These are phyloP conservation scores for Metarhizium brunneum DNA, from an alignment of 2,329 filamentous ascomycete species.

Conservation along the genomic window DNA sequence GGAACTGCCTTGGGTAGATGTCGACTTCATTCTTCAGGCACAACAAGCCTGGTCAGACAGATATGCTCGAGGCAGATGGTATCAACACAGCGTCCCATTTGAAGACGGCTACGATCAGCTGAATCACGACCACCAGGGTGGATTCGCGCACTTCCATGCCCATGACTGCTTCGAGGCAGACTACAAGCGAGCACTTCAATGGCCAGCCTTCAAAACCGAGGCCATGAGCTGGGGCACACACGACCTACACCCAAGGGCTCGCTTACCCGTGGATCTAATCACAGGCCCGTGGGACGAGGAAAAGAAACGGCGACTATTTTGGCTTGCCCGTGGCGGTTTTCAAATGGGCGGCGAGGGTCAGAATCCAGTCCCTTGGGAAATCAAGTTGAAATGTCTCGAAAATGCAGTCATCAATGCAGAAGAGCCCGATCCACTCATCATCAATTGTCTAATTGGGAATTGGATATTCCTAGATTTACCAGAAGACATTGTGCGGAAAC, in stretches of 20 bases:
- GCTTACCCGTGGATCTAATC: constrained; percentile 31
- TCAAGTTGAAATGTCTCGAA: constrained; percentile 25
- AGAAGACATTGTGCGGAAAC: constrained; percentile 17
- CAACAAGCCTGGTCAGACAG: constrained; percentile 37
- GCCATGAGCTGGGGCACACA: constrained; percentile 14
- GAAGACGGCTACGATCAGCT: background rate
- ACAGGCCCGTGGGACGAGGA: constrained; percentile 33
- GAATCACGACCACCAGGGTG: constrained; percentile 14
- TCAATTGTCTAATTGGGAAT: constrained; percentile 21
- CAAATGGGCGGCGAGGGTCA: constrained; percentile 17
- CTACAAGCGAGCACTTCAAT: constrained; percentile 18
- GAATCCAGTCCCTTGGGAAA: constrained; percentile 29
- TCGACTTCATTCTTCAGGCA: constrained; percentile 36
- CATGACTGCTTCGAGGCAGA: constrained; percentile 27
- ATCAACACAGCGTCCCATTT: constrained; percentile 20
- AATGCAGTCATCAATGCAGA: constrained; percentile 23
- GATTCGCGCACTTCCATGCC: constrained; percentile 20
- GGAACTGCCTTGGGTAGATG: constrained; percentile 32
- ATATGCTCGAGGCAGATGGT: constrained; percentile 24
- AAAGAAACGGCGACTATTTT: constrained; percentile 32
- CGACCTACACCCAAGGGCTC: constrained; percentile 29
- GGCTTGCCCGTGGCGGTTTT: constrained; percentile 32
- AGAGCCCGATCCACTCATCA: constrained; percentile 18
- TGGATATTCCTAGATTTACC: constrained; percentile 20
- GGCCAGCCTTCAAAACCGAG: constrained; percentile 13